Percentiles rank a stretch among this genome's conserved stretches.
Evolutionary conservation across 208 protist species (phyloP).

Genomic region (Leptomonas pyrrhocoris): DNA sequence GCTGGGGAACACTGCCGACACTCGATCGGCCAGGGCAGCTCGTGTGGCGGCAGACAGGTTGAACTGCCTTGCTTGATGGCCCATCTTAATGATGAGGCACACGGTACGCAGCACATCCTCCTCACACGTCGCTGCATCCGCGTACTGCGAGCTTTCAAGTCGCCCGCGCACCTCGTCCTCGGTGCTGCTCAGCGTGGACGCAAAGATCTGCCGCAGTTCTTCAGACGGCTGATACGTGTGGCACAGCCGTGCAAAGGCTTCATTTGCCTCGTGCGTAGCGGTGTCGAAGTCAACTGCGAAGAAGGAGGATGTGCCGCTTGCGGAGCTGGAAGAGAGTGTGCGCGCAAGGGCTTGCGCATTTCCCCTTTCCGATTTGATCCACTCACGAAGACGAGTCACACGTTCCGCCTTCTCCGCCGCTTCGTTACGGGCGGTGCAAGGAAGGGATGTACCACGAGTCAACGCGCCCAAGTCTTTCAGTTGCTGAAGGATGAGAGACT

Average conservation of each 20-base stretch:
- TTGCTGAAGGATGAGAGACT: conserved; percentile 11
- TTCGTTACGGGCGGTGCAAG: not conserved
- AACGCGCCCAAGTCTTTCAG: conserved; percentile 17
- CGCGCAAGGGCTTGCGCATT: not conserved
- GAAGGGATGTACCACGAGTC: not conserved
- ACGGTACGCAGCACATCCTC: conserved; percentile 28
- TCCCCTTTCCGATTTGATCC: conserved; percentile 19
- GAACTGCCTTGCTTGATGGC: conserved; percentile 33
- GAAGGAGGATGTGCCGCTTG: not conserved
- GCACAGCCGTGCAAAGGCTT: conserved; percentile 11
- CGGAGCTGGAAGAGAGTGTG: not conserved
- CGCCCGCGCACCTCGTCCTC: not conserved
- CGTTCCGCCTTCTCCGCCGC: not conserved
- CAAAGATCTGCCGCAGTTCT: conserved; percentile 22
- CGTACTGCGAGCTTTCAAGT: not conserved
- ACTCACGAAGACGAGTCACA: conserved; percentile 11
- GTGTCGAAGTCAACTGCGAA: conserved; percentile 2
- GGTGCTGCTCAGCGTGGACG: not conserved
- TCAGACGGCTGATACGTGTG: conserved; percentile 5
- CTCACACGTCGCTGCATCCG: not conserved
- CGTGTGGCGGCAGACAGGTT: conserved; percentile 17
- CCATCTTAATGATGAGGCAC: conserved; percentile 44
- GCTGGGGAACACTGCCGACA: conserved; percentile 24
- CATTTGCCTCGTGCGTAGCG: not conserved
- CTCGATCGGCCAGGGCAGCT: conserved; percentile 27